Conservation (phyloP, 805 yeast species). For the Cyberlindnera petersonii region DNA sequence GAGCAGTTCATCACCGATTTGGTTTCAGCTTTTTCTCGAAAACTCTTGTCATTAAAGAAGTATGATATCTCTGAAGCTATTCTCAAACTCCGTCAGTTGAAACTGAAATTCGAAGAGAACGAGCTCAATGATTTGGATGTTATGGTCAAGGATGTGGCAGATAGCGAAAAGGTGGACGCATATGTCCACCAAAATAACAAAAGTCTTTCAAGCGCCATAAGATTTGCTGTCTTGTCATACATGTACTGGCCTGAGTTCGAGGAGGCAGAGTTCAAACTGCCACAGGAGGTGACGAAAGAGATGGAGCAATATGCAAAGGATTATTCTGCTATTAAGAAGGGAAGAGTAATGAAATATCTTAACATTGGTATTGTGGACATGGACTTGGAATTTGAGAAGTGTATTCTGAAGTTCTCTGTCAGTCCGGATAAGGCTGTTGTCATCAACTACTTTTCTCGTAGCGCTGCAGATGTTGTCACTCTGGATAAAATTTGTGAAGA, state of each 20-base stretch:
- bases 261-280: slow-evolving; percentile 36
- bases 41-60: slow-evolving; percentile 38
- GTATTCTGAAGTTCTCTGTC: slow-evolving; percentile 41
- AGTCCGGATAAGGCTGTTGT: slow-evolving; percentile 69
- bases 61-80: slow-evolving; percentile 39
- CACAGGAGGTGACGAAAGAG: slow-evolving; percentile 38
- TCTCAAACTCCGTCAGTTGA: slow-evolving; percentile 48
- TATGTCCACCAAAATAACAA: slow-evolving; percentile 30
- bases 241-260: slow-evolving; percentile 68
- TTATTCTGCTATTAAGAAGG: slow-evolving; percentile 46
- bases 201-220: slow-evolving; percentile 32
- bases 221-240: slow-evolving; percentile 66
- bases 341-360: slow-evolving; percentile 54
- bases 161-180: slow-evolving; percentile 47
- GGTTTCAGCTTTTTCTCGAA: slow-evolving; percentile 53
- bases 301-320: slow-evolving; percentile 41
- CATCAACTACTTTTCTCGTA: slow-evolving; percentile 45
- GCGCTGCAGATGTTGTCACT: slow-evolving; percentile 25
- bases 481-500: slow-evolving; percentile 30
- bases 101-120: slow-evolving; percentile 59
- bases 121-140: slow-evolving; percentile 72
- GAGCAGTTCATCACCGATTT: slow-evolving; percentile 64
- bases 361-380: slow-evolving; percentile 60
- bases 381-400: slow-evolving; percentile 52
- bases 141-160: slow-evolving; percentile 71